Conservation (phyloP, 1,284 basidiomycete species). For the Wallemia ichthyophaga region DNA sequence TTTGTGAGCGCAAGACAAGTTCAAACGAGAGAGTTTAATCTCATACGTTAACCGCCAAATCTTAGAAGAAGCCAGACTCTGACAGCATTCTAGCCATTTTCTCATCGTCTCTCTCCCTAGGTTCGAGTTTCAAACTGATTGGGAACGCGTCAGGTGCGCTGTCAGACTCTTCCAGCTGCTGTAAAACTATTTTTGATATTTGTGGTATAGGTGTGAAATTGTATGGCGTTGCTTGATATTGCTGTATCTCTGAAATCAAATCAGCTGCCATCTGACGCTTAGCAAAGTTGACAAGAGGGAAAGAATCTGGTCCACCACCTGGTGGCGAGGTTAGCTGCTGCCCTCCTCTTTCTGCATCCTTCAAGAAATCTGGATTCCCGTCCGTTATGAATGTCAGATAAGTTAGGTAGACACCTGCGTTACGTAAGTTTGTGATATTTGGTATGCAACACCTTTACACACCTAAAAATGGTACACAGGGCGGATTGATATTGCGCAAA, state of each 20-base stretch:
- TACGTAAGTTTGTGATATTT: background rate
- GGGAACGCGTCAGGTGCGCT: conserved; percentile 43
- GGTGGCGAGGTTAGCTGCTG: background rate
- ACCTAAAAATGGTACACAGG: conserved; percentile 96
- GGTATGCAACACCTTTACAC: conserved; percentile 9
- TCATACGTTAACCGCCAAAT: no score
- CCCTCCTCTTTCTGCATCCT: conserved; percentile 20
- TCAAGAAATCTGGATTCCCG: conserved; percentile 57
- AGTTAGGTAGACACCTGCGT: conserved; percentile 66
- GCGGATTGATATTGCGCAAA: conserved; percentile 57
- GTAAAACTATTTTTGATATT: conserved; percentile 45
- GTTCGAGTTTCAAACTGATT: conserved; percentile 55
- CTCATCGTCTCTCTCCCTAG: conserved; percentile 71
- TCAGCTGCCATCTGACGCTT: conserved; percentile 82
- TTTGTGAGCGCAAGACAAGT: no score
- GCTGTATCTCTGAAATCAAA: conserved; percentile 81
- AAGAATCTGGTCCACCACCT: conserved; percentile 7
- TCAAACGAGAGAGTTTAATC: no score
- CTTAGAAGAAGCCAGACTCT: background rate
- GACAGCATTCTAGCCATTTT: conserved; percentile 28
- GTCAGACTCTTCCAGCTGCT: conserved; percentile 35
- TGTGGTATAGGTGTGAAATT: conserved; percentile 41
- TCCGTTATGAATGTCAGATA: conserved; percentile 93
- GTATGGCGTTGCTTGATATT: conserved; percentile 73
- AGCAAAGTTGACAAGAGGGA: conserved; percentile 60